Percentiles rank a stretch among this genome's conserved stretches.
Conservation (phyloP, 257 asterid species). For the Fraxinus americana region DNA sequence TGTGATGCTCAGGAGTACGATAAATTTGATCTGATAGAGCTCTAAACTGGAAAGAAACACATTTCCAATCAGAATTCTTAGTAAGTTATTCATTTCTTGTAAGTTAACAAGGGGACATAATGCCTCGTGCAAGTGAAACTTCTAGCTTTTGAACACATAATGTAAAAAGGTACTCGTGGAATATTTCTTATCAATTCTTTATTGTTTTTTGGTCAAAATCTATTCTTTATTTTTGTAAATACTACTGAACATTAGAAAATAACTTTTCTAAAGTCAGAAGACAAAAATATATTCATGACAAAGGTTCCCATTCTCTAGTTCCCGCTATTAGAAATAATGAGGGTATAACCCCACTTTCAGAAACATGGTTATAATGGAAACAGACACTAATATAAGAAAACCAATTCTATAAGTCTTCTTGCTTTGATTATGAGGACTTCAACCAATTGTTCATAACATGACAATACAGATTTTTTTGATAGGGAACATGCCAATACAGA, state of each 20-base stretch:
- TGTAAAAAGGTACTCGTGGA: not conserved
- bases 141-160: not conserved
- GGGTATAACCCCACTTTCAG: not conserved
- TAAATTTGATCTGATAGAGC: slow-evolving; percentile 95
- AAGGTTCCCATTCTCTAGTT: not conserved
- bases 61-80: slow-evolving; percentile 11
- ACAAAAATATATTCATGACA: not conserved
- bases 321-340: not conserved
- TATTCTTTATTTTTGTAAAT: not conserved
- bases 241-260: not conserved
- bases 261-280: not conserved
- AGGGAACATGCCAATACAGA: not conserved
- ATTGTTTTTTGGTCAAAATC: not conserved
- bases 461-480: not conserved
- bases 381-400: not conserved
- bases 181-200: not conserved
- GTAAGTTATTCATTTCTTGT: slow-evolving; percentile 4
- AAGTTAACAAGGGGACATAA: not conserved
- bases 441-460: not conserved
- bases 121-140: not conserved
- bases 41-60: slow-evolving; percentile 59
- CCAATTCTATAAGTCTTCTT: not conserved
- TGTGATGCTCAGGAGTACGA: slow-evolving; percentile 90
- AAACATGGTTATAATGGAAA: not conserved
- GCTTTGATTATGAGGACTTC: not conserved